These are phyloP conservation scores for Marasmius sp. DNA, from an alignment of 1,284 basidiomycete species.

Conservation along the genomic window DNA sequence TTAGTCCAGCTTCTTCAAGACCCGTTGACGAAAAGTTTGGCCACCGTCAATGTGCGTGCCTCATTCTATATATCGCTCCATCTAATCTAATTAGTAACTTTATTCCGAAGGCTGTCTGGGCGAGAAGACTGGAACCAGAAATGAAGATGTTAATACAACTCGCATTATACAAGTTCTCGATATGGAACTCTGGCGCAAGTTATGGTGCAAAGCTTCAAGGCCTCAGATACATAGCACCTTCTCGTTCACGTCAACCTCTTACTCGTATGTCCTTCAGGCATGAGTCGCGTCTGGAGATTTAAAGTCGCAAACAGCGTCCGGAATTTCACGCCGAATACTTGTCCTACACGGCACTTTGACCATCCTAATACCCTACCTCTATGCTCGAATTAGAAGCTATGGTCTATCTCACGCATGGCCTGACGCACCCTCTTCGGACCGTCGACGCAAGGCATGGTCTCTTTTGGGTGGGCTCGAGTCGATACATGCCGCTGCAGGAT, in stretches of 20 bases:
- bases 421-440: conserved; percentile 79
- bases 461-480: conserved; percentile 70
- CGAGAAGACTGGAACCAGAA: conserved; percentile 80
- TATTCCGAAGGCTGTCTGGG: conserved; percentile 50
- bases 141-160: conserved; percentile 76
- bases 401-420: conserved; percentile 89
- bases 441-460: conserved; percentile 77
- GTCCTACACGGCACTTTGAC: conserved; percentile 75
- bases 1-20: conserved; percentile 82
- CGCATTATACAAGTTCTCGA: conserved; percentile 80
- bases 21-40: conserved; percentile 79
- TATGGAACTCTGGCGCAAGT: conserved; percentile 80
- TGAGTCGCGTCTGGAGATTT: conserved; percentile 3
- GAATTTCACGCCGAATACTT: conserved; percentile 59
- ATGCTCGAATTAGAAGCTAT: conserved; percentile 70
- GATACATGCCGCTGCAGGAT: conserved; percentile 54
- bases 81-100: neutral
- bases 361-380: conserved; percentile 77
- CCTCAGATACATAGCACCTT: conserved; percentile 55
- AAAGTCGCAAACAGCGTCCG: conserved; percentile 45
- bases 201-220: conserved; percentile 94
- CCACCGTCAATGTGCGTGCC: conserved; percentile 62
- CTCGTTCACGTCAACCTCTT: conserved; percentile 20
- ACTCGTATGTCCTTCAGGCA: conserved; percentile 32
- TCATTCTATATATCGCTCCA: neutral